Evolutionary conservation across 345 rosid species (phyloP).

Genomic region (Adansonia digitata): DNA sequence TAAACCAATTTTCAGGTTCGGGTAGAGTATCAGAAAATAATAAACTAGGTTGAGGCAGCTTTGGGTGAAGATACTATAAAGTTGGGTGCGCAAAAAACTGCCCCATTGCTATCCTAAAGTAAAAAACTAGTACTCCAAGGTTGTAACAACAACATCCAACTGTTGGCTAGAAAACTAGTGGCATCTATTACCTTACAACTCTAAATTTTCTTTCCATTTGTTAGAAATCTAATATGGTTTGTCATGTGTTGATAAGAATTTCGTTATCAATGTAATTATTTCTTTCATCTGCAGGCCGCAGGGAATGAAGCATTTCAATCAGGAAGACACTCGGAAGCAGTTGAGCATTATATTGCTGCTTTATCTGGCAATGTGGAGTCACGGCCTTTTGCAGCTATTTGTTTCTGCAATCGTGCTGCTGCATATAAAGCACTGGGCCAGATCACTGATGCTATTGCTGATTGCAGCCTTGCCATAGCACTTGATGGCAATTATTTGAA

Average conservation of each 20-base stretch:
- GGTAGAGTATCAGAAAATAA: not conserved
- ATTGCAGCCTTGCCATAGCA: slow-evolving; percentile 96
- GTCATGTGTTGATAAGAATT: not conserved
- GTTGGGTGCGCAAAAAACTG: not conserved
- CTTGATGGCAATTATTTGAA: slow-evolving; percentile 77
- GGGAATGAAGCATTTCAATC: slow-evolving; percentile 94
- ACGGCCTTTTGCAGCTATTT: slow-evolving; percentile 86
- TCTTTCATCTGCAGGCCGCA: slow-evolving; percentile 45
- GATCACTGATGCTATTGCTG: slow-evolving; percentile 83
- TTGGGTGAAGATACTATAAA: not conserved
- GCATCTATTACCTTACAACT: not conserved
- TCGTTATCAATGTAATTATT: not conserved
- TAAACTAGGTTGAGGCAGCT: not conserved
- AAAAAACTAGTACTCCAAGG: not conserved
- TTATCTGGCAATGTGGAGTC: slow-evolving; percentile 73
- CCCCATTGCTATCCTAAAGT: not conserved
- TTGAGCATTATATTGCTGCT: slow-evolving; percentile 84
- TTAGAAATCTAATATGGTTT: not conserved
- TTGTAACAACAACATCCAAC: not conserved
- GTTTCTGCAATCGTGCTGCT: slow-evolving; percentile 97
- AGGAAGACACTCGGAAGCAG: slow-evolving; percentile 83
- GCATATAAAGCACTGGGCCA: slow-evolving; percentile 81
- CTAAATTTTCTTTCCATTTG: not conserved
- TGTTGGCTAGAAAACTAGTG: not conserved
- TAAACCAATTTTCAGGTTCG: not conserved